Evolutionary conservation across 2,329 filamentous ascomycete genomes (phyloP).

Genomic region (Xylaria multiplex): DNA sequence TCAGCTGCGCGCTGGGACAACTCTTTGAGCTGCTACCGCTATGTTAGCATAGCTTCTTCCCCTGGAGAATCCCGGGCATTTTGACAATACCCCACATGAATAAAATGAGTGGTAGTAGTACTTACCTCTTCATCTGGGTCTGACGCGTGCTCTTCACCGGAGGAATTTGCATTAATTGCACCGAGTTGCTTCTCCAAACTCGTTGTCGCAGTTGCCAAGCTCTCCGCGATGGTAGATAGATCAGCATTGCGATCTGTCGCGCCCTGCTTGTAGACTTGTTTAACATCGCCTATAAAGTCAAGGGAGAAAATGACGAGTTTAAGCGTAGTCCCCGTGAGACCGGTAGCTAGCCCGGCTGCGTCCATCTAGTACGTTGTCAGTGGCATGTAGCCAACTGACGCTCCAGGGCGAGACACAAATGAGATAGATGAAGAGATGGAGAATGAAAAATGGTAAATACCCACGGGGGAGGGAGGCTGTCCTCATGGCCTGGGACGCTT

Average conservation of each 20-base stretch:
- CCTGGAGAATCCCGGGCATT: too few species aligned
- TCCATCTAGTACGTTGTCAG: slow-evolving; percentile 30
- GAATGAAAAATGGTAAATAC: too few species aligned
- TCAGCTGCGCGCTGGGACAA: slow-evolving; percentile 35
- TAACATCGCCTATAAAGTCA: slow-evolving; percentile 39
- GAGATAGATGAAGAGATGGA: neutral
- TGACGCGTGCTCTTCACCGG: neutral
- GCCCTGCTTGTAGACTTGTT: slow-evolving; percentile 41
- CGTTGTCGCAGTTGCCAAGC: slow-evolving; percentile 34
- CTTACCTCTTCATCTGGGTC: slow-evolving; percentile 33
- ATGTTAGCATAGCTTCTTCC: neutral
- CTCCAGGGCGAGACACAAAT: neutral
- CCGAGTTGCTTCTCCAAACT: slow-evolving; percentile 35
- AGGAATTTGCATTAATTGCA: neutral
- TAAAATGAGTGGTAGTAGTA: neutral
- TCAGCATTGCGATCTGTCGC: slow-evolving; percentile 38
- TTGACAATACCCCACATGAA: too few species aligned
- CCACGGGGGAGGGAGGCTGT: neutral
- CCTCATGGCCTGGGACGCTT: neutral
- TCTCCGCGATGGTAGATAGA: slow-evolving; percentile 31
- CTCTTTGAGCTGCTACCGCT: slow-evolving; percentile 32
- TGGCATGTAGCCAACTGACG: neutral
- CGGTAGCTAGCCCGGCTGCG: slow-evolving; percentile 34
- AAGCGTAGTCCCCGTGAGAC: slow-evolving; percentile 36
- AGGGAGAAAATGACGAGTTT: slow-evolving; percentile 39